phyloP scores from a whole-genome alignment of 2,329 filamentous ascomycete species.

The Helicocarpus griseus region DNA sequence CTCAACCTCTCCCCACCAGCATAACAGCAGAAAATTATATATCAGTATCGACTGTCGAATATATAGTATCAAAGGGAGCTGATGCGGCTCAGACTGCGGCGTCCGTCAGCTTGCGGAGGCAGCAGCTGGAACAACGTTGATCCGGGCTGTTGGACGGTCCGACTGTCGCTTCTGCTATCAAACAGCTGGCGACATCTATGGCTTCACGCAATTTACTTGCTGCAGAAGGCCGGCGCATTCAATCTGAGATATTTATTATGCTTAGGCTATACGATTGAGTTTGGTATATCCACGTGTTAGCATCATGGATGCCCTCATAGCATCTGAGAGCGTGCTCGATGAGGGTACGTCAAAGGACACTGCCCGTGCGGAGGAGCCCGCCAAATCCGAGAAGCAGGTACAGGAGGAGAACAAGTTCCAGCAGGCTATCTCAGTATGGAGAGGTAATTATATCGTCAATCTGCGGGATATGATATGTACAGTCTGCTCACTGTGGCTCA shows the following conservation, averaged over 20 bases:
- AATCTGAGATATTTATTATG: background rate
- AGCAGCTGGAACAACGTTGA: conserved; percentile 7
- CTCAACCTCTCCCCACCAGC: background rate
- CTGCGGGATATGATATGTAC: background rate
- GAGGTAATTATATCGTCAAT: conserved; percentile 52
- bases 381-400: conserved; percentile 22
- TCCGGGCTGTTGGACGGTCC: background rate
- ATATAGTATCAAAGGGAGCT: too few relatives aligned
- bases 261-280: conserved; percentile 7
- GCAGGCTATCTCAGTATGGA: conserved; percentile 89
- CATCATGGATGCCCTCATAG: conserved; percentile 35
- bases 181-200: conserved; percentile 3
- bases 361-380: conserved; percentile 19
- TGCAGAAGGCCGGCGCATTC: background rate
- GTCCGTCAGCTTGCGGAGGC: background rate
- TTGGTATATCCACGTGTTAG: background rate
- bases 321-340: conserved; percentile 30
- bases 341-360: conserved; percentile 15
- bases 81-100: background rate
- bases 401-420: conserved; percentile 87
- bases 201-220: background rate
- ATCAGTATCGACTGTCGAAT: background rate
- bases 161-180: background rate
- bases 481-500: conserved; percentile 9
- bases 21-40: background rate